phyloP scores from a whole-genome alignment of 371 early-diverging fungal species.

The Coemansia sp. region DNA sequence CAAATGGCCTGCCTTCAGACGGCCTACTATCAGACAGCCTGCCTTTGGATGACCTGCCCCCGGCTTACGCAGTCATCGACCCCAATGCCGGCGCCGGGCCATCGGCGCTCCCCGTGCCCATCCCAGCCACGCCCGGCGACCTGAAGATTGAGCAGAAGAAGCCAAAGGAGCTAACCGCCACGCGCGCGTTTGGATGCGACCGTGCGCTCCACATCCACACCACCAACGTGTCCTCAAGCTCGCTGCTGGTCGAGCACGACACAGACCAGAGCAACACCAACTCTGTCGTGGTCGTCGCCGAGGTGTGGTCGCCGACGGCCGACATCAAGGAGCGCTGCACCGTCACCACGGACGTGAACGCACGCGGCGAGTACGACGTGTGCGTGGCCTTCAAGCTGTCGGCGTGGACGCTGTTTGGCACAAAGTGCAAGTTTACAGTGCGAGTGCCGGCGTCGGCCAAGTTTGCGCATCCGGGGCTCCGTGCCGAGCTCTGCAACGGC shows the following conservation, averaged over 20 bases:
- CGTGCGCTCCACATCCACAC: slow-evolving; percentile 32
- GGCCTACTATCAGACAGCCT: neutral
- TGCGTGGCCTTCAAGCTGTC: slow-evolving; percentile 17
- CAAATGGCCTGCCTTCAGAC: neutral
- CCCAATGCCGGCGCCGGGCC: slow-evolving; percentile 5
- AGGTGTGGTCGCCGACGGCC: slow-evolving; percentile 9
- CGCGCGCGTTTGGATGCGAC: slow-evolving; percentile 16
- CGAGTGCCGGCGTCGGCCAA: slow-evolving; percentile 15
- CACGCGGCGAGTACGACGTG: slow-evolving; percentile 32
- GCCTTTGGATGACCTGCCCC: slow-evolving; percentile 8
- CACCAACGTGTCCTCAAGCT: slow-evolving; percentile 12
- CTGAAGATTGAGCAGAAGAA: slow-evolving; percentile 12
- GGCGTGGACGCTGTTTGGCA: slow-evolving; percentile 13
- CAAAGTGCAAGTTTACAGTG: slow-evolving; percentile 22
- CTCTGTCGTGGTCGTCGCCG: slow-evolving; percentile 13
- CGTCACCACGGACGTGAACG: slow-evolving; percentile 13
- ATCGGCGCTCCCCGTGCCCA: neutral
- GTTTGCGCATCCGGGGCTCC: slow-evolving; percentile 28
- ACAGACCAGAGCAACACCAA: slow-evolving; percentile 12
- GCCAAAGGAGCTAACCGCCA: slow-evolving; percentile 18
- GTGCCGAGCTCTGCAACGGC: slow-evolving; percentile 16
- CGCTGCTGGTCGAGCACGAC: slow-evolving; percentile 31
- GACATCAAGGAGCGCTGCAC: slow-evolving; percentile 14
- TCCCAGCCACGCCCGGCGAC: neutral
- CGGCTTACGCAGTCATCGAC: slow-evolving; percentile 31